Conservation (phyloP, 139 green algal genomes). For the Chlamydomonas incerta region DNA sequence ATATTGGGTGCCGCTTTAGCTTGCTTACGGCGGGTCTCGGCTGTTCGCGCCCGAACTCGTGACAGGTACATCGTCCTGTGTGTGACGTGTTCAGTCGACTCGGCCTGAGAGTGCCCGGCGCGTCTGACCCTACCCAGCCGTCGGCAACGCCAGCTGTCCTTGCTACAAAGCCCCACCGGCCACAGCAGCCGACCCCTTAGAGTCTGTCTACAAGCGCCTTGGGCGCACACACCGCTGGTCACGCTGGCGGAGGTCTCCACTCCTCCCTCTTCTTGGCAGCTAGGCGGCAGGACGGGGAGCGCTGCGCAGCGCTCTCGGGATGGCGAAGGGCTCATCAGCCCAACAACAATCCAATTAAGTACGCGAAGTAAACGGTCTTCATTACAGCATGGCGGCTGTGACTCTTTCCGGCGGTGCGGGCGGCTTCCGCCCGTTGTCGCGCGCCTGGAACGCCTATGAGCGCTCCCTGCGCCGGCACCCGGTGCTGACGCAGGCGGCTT, state of each 20-base stretch:
- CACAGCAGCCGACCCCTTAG: too few relatives aligned
- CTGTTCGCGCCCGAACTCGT: too few relatives aligned
- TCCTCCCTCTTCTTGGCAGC: not conserved
- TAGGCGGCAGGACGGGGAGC: not conserved
- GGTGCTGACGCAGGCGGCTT: slow-evolving; percentile 52
- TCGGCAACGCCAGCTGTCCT: too few relatives aligned
- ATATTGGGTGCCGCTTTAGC: too few relatives aligned
- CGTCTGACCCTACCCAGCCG: too few relatives aligned
- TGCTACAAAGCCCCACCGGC: too few relatives aligned
- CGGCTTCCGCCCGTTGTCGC: slow-evolving; percentile 24
- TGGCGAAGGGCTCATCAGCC: not conserved
- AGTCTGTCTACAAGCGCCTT: too few relatives aligned
- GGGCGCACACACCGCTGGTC: not conserved
- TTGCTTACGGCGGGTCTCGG: too few relatives aligned
- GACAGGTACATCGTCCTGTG: too few relatives aligned
- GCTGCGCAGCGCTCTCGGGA: not conserved
- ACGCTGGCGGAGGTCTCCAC: slow-evolving; percentile 24
- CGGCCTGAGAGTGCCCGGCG: too few relatives aligned
- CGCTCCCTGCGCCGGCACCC: slow-evolving; percentile 42
- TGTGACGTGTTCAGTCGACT: too few relatives aligned
- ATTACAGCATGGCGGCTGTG: slow-evolving; percentile 6
- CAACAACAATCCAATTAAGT: not conserved
- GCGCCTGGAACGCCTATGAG: slow-evolving; percentile 60
- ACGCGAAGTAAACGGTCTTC: not conserved
- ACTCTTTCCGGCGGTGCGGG: not conserved